A percentile compares a stretch with the other conserved stretches of the same genome.
Conservation (phyloP, 306 rosid genomes). For the Acacia crassicarpa region DNA sequence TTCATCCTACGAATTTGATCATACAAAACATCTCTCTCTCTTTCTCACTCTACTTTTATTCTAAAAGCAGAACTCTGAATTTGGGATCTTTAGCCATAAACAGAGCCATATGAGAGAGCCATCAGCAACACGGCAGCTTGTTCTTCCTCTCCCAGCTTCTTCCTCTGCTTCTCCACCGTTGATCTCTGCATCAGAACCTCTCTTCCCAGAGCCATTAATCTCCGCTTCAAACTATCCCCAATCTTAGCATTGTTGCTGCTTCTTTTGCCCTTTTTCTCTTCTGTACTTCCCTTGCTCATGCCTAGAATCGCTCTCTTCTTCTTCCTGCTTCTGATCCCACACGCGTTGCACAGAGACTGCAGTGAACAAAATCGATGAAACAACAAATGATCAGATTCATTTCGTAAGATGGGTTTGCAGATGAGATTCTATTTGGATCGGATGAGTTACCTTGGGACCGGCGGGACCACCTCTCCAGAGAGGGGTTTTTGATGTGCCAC, state of each 20-base stretch:
- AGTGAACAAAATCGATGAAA: neutral
- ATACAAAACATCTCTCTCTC: conserved; percentile 34
- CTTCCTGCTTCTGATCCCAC: conserved; percentile 98
- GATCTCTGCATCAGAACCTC: conserved; percentile 87
- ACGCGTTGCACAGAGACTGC: conserved; percentile 92
- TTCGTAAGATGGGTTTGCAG: neutral
- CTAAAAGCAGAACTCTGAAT: neutral
- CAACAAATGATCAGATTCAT: neutral
- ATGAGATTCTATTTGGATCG: neutral
- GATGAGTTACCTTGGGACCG: conserved; percentile 72
- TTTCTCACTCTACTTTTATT: neutral
- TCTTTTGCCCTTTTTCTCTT: conserved; percentile 51
- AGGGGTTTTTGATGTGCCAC: conserved; percentile 93
- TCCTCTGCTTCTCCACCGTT: conserved; percentile 60
- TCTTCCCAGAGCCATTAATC: conserved; percentile 61
- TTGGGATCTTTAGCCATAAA: conserved; percentile 47
- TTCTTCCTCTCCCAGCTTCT: conserved; percentile 83
- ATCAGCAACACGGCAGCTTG: conserved; percentile 88
- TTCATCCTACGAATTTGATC: conserved; percentile 24
- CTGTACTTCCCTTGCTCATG: conserved; percentile 53
- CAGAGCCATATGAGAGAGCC: conserved; percentile 93
- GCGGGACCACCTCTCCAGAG: conserved; percentile 99
- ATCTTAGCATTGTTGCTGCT: conserved; percentile 30
- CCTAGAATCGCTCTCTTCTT: conserved; percentile 86
- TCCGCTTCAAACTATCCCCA: conserved; percentile 64